Evolutionary conservation across 148 eudicot species (phyloP).

Genomic region (Camellia granthamiana): DNA sequence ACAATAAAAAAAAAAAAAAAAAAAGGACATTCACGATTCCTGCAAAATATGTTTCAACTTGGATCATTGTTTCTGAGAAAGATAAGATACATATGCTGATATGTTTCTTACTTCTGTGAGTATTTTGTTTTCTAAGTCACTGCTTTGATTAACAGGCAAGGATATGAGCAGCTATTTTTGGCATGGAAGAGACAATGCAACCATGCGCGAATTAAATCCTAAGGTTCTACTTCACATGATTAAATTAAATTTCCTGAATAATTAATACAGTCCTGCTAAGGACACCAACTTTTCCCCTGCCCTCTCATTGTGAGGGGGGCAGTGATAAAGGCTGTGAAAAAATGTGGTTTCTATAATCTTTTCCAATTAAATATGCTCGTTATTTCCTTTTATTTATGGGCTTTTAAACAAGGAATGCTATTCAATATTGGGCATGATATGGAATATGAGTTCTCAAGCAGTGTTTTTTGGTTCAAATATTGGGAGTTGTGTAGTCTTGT

Average conservation of each 20-base stretch:
- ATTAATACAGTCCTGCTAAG: too few relatives aligned
- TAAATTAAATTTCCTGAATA: neutral
- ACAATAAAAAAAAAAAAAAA: too few relatives aligned
- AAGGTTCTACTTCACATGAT: constrained; percentile 38
- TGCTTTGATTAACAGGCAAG: constrained; percentile 58
- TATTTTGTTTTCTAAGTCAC: neutral
- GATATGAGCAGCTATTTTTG: constrained; percentile 64
- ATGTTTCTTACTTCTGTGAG: neutral
- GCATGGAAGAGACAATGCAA: constrained; percentile 87
- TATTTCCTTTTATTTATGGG: neutral
- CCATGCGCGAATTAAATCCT: constrained; percentile 84
- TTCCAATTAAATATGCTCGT: neutral
- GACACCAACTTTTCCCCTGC: too few relatives aligned
- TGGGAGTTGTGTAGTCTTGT: neutral
- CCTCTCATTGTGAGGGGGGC: too few relatives aligned
- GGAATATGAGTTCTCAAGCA: too few relatives aligned
- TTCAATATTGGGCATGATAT: neutral
- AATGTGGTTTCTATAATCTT: too few relatives aligned
- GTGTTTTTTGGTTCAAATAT: neutral
- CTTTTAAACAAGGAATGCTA: neutral
- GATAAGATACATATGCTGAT: neutral
- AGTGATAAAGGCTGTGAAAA: too few relatives aligned
- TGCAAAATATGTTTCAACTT: neutral
- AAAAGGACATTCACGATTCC: neutral
- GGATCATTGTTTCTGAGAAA: neutral